A percentile compares a stretch with the other conserved stretches of the same genome.
phyloP scores from a whole-genome alignment of 805 yeast species.

The Lipomyces yamanashiensis region DNA sequence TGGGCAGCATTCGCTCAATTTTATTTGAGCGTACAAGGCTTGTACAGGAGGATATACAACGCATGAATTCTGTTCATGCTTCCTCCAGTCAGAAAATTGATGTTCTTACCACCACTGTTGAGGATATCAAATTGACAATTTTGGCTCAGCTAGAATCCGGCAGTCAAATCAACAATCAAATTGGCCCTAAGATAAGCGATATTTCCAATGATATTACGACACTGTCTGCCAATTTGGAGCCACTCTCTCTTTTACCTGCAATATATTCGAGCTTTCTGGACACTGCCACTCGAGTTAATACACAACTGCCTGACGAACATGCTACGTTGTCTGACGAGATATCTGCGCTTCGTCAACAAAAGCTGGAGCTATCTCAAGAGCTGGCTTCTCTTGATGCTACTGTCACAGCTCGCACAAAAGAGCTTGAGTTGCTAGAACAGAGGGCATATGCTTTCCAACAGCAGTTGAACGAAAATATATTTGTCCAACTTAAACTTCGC shows the following conservation, averaged over 20 bases:
- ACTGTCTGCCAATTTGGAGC: constrained; percentile 17
- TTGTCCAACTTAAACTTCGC: constrained; percentile 1
- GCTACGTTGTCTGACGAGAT: constrained; percentile 34
- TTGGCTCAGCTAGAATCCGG: constrained; percentile 12
- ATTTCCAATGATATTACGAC: constrained; percentile 19
- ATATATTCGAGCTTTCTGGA: constrained; percentile 15
- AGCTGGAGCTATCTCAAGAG: constrained; percentile 36
- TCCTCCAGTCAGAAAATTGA: not conserved
- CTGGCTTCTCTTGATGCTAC: constrained; percentile 40
- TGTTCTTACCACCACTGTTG: constrained; percentile 2
- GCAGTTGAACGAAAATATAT: constrained; percentile 37
- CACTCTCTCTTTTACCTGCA: constrained; percentile 24
- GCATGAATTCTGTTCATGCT: not conserved
- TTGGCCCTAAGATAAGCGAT: constrained; percentile 26
- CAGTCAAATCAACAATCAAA: constrained; percentile 14
- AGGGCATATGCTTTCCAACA: constrained; percentile 42
- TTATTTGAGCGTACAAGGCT: not conserved
- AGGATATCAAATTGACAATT: constrained; percentile 11
- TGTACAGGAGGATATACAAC: not conserved
- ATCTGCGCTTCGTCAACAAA: constrained; percentile 31
- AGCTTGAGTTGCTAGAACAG: constrained; percentile 42
- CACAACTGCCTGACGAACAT: constrained; percentile 34
- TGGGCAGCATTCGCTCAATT: not conserved
- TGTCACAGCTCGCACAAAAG: constrained; percentile 40
- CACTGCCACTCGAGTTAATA: constrained; percentile 33